Evolutionary conservation across 2,329 filamentous ascomycete genomes (phyloP), one percentile per base, ranked within the genome.

Genomic region (Thelonectria rubi): DNA sequence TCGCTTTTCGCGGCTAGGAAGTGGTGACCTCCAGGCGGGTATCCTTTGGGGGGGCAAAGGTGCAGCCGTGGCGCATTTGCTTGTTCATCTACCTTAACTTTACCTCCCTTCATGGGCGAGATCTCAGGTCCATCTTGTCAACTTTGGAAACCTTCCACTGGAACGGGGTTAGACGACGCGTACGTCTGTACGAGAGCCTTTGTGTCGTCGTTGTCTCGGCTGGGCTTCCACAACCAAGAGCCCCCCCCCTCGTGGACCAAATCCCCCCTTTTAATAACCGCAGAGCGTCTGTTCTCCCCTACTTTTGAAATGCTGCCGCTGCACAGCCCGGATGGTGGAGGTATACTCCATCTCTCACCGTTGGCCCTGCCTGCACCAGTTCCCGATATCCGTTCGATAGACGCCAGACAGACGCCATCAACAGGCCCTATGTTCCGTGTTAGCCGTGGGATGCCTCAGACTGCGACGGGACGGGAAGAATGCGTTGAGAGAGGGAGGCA

Each of bases 401-500:
- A 55, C 20, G 39, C 57, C 46, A 54, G 50, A 53, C 45, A 52
- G 58, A 42, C 58, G 48, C 54, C 54, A 56, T 49, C 43, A 40
- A 51, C 46, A 24, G 20, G 47, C 46, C 40, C 49, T 49, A 48
- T 32, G 58, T 56, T 61, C 58, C 58, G 58, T 61, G 34, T 61
- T 61, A 61, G 58, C 58, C 58, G 58, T 61, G 53, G 34, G 58
- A 60, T 46, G 49, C 51, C 56, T 59, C 58, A 55, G 58, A 26
- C 32, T 30, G 26, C 26, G 26, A 30, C 26, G 26, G 24, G 26
- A 30, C n/a, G n/a, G n/a, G n/a, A 30, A 5, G 26, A 30, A 30
- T 15, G 15, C 15, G 34, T 14, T 37, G 34, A 15, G 34, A 37
- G 34, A 37, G 11, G 15, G 34, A 37, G 34, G 12, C 34, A 14